Evolutionary conservation across 2,329 filamentous ascomycete species (phyloP).

Genomic region (Fusarium incarnatum): DNA sequence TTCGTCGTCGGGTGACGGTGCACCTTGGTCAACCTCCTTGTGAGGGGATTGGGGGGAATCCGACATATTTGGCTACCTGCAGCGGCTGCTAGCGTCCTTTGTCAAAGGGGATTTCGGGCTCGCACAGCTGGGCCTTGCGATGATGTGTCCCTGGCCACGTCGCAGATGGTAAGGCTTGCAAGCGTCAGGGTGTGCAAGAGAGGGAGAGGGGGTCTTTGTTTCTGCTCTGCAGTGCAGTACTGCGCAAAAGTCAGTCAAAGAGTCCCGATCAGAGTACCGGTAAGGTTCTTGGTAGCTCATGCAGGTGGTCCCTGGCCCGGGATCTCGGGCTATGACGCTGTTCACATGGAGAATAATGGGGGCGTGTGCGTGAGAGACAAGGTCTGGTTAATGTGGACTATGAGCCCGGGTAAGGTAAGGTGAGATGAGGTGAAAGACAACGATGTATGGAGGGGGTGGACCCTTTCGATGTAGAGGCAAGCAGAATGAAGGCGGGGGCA

Average conservation of each 20-base stretch:
- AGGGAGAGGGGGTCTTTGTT: conserved; percentile 54
- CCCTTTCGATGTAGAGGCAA: conserved; percentile 28
- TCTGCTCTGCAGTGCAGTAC: conserved; percentile 57
- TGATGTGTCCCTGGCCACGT: conserved; percentile 72
- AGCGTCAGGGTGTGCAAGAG: conserved; percentile 53
- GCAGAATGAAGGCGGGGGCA: conserved; percentile 18
- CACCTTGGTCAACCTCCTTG: conserved; percentile 94
- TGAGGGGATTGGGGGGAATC: conserved; percentile 85
- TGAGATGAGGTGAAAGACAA: conserved; percentile 24
- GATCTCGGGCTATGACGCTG: conserved; percentile 60
- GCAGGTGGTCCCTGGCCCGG: conserved; percentile 51
- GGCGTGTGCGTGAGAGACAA: conserved; percentile 42
- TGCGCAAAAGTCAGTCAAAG: conserved; percentile 66
- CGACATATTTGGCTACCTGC: conserved; percentile 90
- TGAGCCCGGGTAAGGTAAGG: conserved; percentile 23
- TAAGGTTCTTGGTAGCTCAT: conserved; percentile 47
- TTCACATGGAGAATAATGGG: conserved; percentile 39
- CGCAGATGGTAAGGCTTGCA: conserved; percentile 68
- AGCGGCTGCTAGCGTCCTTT: conserved; percentile 71
- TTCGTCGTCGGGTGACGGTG: conserved; percentile 93
- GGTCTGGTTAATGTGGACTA: conserved; percentile 40
- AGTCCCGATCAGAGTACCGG: conserved; percentile 44
- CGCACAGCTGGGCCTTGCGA: conserved; percentile 65
- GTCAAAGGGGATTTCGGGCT: conserved; percentile 66
- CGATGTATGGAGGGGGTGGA: conserved; percentile 40